Base-by-base conservation (phyloP, 371 early-diverging fungal genomes). In the Mucor velutinosus region DNA sequence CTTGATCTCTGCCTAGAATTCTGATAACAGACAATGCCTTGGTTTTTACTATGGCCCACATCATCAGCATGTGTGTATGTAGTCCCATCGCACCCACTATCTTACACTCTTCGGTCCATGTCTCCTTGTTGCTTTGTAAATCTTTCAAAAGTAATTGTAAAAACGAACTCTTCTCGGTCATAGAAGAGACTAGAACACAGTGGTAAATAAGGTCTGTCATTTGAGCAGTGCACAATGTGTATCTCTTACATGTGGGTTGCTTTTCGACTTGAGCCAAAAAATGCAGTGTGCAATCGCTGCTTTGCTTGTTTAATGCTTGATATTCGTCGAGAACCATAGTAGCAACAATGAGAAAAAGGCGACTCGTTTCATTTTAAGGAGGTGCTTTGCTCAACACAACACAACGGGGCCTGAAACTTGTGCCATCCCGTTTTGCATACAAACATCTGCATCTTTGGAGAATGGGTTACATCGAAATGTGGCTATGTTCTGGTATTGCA, bases 1-100 rank as follows among this genome's bases (percentile, higher is more conserved):
- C n/a, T 47, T 64, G 66, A 45, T 68, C 58, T 58, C 76, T 61
- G 17, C 76, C 74, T 30, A 76, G 45, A 11, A 65, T 56, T 56
- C 67, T 62, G 30, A 76, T 45, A n/a, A 58, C 37, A 14, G 74
- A 67, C 27, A 76, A 55, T 30, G 66, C 71, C 27, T 64, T 59
- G 3, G 66, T 66, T 62, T 58, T 65, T 5, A 61, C 71, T 73
- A 37, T 39, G 33, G 33, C 32, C 10, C 29, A 30, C n/a, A 19
- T 12, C 17, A 39, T 47, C 30, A 61, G 39, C 45, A 7, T 21
- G 4, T 43, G 45, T 58, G 10, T 8, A 19, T 7, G 5, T 53
- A 23, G 15, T 53, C 25, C 33, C n/a, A 30, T 3, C 3, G 0
- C 30, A 25, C 60, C 14, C 21, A 15, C 35, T n/a, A 12, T 19